Evolutionary conservation across 768 basidiomycete genomes (phyloP), one percentile per base, ranked within the genome.

Genomic region (Wakefieldia striispora): DNA sequence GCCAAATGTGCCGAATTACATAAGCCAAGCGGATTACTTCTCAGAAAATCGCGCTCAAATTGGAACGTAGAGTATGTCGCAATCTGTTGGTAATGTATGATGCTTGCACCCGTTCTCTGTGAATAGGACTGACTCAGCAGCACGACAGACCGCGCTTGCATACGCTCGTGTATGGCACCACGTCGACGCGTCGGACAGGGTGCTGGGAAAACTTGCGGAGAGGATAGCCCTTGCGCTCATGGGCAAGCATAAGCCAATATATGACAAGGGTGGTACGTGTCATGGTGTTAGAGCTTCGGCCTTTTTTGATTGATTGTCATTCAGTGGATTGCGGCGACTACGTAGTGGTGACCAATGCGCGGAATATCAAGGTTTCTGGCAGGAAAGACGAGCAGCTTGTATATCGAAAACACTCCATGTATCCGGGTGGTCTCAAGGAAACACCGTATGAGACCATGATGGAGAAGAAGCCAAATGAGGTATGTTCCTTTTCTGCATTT

Each of bases 161-260:
- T 94, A 92, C 60, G 88, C 91, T n/a, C 79, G 95, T 40, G 84
- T 93, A 39, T 99, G 95, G 97, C 93, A 97, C 66, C 90, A 91
- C 54, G 91, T 93, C 54, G 88, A 95, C 60, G 94, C 95, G 12
- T 78, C 88, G 10, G 89, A 91, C 59, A 84, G 95, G 34, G 75
- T 94, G n/a, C 78, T 98, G 16, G 97, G 97, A 65, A 92, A 95
- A 75, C 80, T 98, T 10, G 95, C 97, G 6, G 86, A 90, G 60
- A 80, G 92, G 31, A 97, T 99, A 59, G 95, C 97, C 3, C 80
- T 91, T 50, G 93, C 94, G 27, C 78, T 99, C 40, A 97, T 97
- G 95, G 97, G 95, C 64, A 99, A 98, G 72, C 94, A 98, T 70
- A 99, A 98, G 65, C 95, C 95, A 6, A 91, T 95, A 35, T 98